Evolutionary conservation across 164 flowering plant species (phyloP), one percentile per base, ranked within the genome.

Genomic region (Stephania yunnanensis): DNA sequence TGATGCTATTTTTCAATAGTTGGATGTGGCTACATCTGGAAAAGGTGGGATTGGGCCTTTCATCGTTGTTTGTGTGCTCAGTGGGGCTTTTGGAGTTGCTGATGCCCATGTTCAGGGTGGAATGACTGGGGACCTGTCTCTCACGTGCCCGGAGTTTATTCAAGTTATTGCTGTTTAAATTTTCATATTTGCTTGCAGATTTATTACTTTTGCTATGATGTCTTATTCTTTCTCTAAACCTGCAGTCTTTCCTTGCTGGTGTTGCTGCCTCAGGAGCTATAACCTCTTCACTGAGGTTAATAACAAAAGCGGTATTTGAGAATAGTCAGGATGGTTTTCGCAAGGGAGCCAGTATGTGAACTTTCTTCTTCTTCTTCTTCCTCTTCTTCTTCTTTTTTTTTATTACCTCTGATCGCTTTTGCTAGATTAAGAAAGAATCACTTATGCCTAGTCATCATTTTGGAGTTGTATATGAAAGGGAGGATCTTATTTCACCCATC

Each of bases 101-200:
- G 96, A 91, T 85, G 96, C 91, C 10, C 84, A 75, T 80, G 90
- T 89, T 78, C 91, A 93, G 74, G 98, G 98, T 81, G 98, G 98
- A 70, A 86, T 93, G 91, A 85, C 88, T 44, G 96, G 98, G 31
- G 98, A 93, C 75, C 75, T 93, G 15, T 83, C 93, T 19, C 89
- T 93, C 77, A 93, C 90, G 98, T 74, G 75, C 45, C 96, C 96
- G 22, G 98, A 89, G 30, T 90, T 93, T 78, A 73, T 93, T 46
- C 97, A 93, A 84, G 97, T 93, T 65, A 31, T 42, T 61, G 13
- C 4, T 46, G 52, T 53, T 25, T 15, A 8, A 50, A 25, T 71
- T 10, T 71, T 46, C 70, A 76, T 71, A 11, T 64, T 71, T 46
- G 19, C 64, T 63, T 69, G 66, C 30, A 58, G 46, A 31, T 67